Conservation (phyloP, 2,329 filamentous ascomycete species). For the Diaporthe sp. region DNA sequence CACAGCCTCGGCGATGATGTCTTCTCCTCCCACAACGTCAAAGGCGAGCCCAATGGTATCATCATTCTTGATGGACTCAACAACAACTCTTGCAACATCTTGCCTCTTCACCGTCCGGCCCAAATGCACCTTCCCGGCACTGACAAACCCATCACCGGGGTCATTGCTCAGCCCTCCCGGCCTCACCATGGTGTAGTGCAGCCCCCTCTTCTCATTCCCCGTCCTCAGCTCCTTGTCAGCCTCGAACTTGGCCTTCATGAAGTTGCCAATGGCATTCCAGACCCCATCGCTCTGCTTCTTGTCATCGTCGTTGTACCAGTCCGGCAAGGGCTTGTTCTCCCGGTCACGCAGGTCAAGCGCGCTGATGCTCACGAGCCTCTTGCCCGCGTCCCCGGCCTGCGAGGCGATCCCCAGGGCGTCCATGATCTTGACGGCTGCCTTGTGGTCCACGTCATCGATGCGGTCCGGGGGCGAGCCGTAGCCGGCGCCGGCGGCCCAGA, state of each 20-base stretch:
- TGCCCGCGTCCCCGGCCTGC: constrained; percentile 46
- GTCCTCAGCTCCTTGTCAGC: constrained; percentile 52
- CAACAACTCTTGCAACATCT: constrained; percentile 56
- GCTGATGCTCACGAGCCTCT: constrained; percentile 57
- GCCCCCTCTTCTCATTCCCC: constrained; percentile 47
- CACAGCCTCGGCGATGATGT: constrained; percentile 49
- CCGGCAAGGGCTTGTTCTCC: constrained; percentile 47
- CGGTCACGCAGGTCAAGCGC: constrained; percentile 56
- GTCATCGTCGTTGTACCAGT: constrained; percentile 55
- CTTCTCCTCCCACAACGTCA: constrained; percentile 51
- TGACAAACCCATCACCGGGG: constrained; percentile 49
- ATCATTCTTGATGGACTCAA: constrained; percentile 51
- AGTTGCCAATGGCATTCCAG: constrained; percentile 51
- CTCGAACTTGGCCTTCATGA: constrained; percentile 54
- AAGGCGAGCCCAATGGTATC: constrained; percentile 54
- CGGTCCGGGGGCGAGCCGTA: constrained; percentile 48
- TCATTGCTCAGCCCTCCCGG: constrained; percentile 53
- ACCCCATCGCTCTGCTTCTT: constrained; percentile 46
- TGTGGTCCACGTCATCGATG: constrained; percentile 55
- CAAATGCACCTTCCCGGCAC: constrained; percentile 54
- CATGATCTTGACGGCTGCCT: constrained; percentile 57
- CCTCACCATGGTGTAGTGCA: constrained; percentile 58
- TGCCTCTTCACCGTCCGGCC: constrained; percentile 49
- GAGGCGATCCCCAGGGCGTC: constrained; percentile 51
- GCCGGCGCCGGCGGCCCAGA: constrained; percentile 47